Evolutionary conservation across 1,284 basidiomycete genomes (phyloP).

Genomic region (Ustilago crameri): DNA sequence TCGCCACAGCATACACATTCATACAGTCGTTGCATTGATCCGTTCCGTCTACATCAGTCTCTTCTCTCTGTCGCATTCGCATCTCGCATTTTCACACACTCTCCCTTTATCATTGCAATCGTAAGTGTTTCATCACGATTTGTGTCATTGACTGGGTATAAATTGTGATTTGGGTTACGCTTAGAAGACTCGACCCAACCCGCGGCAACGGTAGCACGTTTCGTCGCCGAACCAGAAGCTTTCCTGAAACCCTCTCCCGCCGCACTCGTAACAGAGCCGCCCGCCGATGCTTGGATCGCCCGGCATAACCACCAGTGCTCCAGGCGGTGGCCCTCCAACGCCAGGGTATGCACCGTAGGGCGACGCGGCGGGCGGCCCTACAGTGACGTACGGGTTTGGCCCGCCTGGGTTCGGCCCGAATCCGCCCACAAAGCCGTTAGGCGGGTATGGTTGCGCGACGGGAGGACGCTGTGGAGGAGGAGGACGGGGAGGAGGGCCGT

Average conservation of each 20-base stretch:
- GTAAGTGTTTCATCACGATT: neutral
- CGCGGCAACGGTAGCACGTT: conserved; percentile 39
- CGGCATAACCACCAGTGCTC: conserved; percentile 43
- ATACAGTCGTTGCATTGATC: neutral
- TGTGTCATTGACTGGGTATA: conserved; percentile 1
- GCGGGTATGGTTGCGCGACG: too few relatives aligned
- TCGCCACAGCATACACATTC: neutral
- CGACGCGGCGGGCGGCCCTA: conserved; percentile 9
- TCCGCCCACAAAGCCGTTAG: conserved; percentile 26
- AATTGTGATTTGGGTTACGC: neutral
- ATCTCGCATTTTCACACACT: conserved; percentile 4
- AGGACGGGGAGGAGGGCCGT: conserved; percentile 5
- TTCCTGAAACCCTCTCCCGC: conserved; percentile 33
- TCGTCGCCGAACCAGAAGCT: conserved; percentile 55
- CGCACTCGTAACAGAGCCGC: conserved; percentile 44
- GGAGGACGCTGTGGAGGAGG: conserved; percentile 7
- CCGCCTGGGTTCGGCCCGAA: conserved; percentile 33
- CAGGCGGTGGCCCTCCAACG: conserved; percentile 24
- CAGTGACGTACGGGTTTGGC: conserved; percentile 26
- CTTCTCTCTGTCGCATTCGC: conserved; percentile 13
- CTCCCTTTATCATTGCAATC: neutral
- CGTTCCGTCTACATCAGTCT: neutral
- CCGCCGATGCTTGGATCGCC: conserved; percentile 49
- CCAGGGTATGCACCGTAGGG: conserved; percentile 12
- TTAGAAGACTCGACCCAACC: conserved; percentile 31